These are phyloP conservation scores for Zea mays DNA, from an alignment of 176 grass and related monocot species.

Conservation along the genomic window Zm-B73-REFERENCE-NAM-5.0 NC_050102.1:3296001-3296500, in stretches of 20 bases:
- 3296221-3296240: not conserved
- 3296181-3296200: conserved; percentile 5
- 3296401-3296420: not conserved
- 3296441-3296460: no score
- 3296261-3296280: not conserved
- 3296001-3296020: not conserved
- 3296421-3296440: no score
- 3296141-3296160: conserved; percentile 9
- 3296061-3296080: conserved; percentile 32
- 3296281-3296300: not conserved
- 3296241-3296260: conserved; percentile 36
- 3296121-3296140: conserved; percentile 29
- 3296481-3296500: no score
- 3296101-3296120: conserved; percentile 49
- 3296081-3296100: conserved; percentile 53
- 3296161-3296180: not conserved
- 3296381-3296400: not conserved
- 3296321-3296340: not conserved
- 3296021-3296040: not conserved
- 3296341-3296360: not conserved
- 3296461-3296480: no score
- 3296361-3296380: not conserved
- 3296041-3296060: not conserved
- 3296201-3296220: conserved; percentile 34
- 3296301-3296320: not conserved